Percentiles rank a stretch among this genome's conserved stretches.
Conservation (phyloP, 2,329 filamentous ascomycete genomes). For the Zasmidium citrigriseum region DNA sequence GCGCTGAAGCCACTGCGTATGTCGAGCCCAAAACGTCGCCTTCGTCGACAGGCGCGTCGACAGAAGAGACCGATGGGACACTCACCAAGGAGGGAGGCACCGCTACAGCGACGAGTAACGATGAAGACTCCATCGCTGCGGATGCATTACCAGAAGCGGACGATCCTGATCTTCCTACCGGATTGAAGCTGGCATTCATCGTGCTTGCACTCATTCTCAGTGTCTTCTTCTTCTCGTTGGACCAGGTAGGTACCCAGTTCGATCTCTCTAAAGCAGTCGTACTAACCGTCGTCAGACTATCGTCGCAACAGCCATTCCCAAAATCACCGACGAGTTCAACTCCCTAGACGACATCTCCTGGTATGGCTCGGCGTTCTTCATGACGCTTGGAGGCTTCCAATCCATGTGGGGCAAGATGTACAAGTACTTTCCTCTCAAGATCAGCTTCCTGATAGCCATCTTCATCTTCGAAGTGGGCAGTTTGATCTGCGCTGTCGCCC, state of each 20-base stretch:
- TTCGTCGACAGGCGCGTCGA: too few relatives aligned
- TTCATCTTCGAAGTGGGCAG: constrained; percentile 45
- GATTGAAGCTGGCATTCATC: background rate
- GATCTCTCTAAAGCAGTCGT: too few relatives aligned
- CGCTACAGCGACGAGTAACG: background rate
- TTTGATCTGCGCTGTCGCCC: constrained; percentile 42
- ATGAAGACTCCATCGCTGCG: background rate
- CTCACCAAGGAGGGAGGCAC: background rate
- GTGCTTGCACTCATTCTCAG: background rate
- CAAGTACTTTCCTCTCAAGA: constrained; percentile 46
- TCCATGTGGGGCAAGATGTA: constrained; percentile 49
- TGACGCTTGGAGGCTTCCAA: constrained; percentile 48
- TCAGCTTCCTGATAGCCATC: constrained; percentile 37
- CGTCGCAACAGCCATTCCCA: constrained; percentile 40
- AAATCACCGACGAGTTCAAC: constrained; percentile 44
- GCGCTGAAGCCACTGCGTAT: too few relatives aligned
- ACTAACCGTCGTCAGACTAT: constrained; percentile 36
- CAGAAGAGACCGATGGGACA: background rate
- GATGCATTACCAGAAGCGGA: background rate
- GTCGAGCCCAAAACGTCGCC: too few relatives aligned
- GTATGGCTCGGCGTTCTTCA: constrained; percentile 44
- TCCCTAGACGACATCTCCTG: constrained; percentile 42
- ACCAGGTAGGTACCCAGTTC: background rate
- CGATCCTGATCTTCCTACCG: background rate
- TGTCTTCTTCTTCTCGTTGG: constrained; percentile 1